Evolutionary conservation across 352 stramenopile genomes (phyloP).

Genomic region (Phytophthora boehmeriae): DNA sequence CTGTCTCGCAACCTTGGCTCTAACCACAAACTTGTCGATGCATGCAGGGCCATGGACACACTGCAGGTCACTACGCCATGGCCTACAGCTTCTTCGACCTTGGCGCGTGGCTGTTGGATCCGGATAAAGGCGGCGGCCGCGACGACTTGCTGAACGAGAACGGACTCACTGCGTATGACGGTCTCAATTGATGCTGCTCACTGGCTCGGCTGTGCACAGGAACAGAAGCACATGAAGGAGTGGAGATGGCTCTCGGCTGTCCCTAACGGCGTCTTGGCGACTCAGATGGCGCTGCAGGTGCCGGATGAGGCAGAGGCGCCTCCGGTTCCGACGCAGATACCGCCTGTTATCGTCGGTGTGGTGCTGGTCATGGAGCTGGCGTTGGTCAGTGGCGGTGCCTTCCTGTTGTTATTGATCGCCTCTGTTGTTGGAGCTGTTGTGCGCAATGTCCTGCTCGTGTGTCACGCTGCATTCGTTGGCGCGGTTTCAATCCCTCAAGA

Average conservation of each 20-base stretch:
- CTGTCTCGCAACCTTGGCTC: constrained; percentile 7
- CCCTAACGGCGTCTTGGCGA: constrained; percentile 40
- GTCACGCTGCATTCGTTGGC: not conserved
- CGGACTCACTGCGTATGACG: constrained; percentile 92
- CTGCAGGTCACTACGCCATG: constrained; percentile 93
- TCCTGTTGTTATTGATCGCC: constrained; percentile 40
- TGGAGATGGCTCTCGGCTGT: constrained; percentile 31
- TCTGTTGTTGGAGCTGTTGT: constrained; percentile 22
- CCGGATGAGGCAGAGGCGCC: not conserved
- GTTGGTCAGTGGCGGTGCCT: constrained; percentile 30
- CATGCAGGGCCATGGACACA: constrained; percentile 85
- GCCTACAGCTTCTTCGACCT: constrained; percentile 92
- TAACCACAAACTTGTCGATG: constrained; percentile 9
- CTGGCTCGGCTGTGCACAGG: constrained; percentile 12
- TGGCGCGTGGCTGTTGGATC: constrained; percentile 90
- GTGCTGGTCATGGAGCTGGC: constrained; percentile 53
- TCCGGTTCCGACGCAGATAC: constrained; percentile 12
- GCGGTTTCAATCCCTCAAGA: not conserved
- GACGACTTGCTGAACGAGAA: constrained; percentile 92
- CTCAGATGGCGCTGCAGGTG: constrained; percentile 28
- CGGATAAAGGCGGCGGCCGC: constrained; percentile 82
- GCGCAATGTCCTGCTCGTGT: constrained; percentile 17
- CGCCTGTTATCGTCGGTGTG: constrained; percentile 24
- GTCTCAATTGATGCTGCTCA: constrained; percentile 46
- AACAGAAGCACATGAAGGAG: constrained; percentile 8